phyloP scores from a whole-genome alignment of 805 yeast genomes.

The Pichia ethanolica region DNA sequence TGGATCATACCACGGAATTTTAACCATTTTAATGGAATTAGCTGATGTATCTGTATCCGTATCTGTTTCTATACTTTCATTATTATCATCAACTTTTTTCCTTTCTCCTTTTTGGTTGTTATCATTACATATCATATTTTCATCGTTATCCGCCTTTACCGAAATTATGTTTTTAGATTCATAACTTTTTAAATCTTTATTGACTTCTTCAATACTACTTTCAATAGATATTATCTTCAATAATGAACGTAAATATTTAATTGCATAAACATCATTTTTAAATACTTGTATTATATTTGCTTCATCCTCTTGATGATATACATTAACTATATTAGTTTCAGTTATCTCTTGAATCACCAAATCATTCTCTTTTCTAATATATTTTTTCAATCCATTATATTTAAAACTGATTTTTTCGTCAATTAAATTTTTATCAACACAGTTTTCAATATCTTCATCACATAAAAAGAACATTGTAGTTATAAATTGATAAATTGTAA shows the following conservation, averaged over 20 bases:
- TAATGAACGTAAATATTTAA: constrained; percentile 19
- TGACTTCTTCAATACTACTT: constrained; percentile 17
- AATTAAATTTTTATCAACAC: too few species aligned
- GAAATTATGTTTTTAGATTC: constrained; percentile 8
- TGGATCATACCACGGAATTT: constrained; percentile 8
- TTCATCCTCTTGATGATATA: background rate
- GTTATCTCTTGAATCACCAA: background rate
- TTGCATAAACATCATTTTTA: constrained; percentile 17
- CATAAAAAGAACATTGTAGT: constrained; percentile 11
- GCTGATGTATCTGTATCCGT: background rate
- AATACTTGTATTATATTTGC: background rate
- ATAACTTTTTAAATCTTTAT: constrained; percentile 12
- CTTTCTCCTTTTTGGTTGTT: background rate
- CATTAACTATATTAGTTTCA: background rate
- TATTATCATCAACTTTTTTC: constrained; percentile 6
- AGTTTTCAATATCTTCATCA: constrained; percentile 10
- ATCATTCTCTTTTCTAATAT: background rate
- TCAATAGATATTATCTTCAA: constrained; percentile 21
- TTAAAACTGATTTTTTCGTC: background rate
- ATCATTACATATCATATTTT: too few species aligned
- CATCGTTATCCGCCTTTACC: background rate
- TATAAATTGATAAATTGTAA: constrained; percentile 20
- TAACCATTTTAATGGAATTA: constrained; percentile 4
- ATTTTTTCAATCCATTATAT: constrained; percentile 1
- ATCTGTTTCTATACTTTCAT: background rate